Conservation (phyloP, 2,329 filamentous ascomycete genomes). For the Fusarium algeriense region DNA sequence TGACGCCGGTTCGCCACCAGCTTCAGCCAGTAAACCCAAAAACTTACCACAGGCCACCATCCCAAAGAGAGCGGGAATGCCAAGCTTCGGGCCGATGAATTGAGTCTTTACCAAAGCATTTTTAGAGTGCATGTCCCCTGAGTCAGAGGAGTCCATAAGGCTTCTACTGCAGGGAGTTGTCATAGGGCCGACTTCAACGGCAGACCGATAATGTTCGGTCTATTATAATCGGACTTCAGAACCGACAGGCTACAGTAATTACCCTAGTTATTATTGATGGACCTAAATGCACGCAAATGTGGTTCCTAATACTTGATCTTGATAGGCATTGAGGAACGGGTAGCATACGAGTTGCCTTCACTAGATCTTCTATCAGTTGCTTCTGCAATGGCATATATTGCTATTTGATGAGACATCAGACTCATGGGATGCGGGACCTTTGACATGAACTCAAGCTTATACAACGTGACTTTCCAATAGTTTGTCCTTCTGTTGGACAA, state of each 20-base stretch:
- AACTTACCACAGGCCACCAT: constrained; percentile 15
- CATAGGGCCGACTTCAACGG: constrained; percentile 16
- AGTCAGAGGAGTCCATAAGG: not conserved
- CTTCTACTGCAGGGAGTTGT: not conserved
- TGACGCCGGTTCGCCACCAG: constrained; percentile 41
- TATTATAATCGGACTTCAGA: constrained; percentile 18
- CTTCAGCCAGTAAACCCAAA: constrained; percentile 25
- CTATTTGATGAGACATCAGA: not conserved
- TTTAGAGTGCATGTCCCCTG: constrained; percentile 20
- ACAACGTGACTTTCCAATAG: not conserved
- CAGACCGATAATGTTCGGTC: constrained; percentile 9
- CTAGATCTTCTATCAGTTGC: not conserved
- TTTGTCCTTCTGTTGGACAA: not conserved
- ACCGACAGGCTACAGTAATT: not conserved
- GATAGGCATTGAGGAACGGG: not conserved
- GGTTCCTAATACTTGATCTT: not conserved
- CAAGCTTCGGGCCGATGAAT: constrained; percentile 41
- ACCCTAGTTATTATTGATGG: not conserved
- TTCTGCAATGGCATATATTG: not conserved
- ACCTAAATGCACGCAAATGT: not conserved
- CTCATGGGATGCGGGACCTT: not conserved
- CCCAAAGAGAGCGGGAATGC: constrained; percentile 15
- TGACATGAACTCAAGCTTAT: not conserved
- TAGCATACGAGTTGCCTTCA: not conserved
- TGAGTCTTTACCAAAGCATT: constrained; percentile 13